These are phyloP conservation scores for Meripilus lineatus DNA, from an alignment of 1,284 basidiomycete genomes.

Conservation along the genomic window DNA sequence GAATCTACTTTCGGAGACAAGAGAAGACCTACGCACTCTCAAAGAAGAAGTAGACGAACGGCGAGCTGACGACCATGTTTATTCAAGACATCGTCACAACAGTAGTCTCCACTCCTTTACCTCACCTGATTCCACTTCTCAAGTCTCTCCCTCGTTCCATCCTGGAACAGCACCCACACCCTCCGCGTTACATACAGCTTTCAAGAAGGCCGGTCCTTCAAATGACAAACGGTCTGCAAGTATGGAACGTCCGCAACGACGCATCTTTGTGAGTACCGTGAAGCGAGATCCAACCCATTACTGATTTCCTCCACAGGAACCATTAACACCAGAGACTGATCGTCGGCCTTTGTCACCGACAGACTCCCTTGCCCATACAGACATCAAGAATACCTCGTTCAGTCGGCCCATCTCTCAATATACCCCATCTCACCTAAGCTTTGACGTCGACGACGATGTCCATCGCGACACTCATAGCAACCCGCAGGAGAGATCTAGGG, in stretches of 20 bases:
- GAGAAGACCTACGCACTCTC: constrained; percentile 69
- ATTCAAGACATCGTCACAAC: constrained; percentile 20
- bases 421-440: constrained; percentile 36
- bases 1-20: constrained; percentile 62
- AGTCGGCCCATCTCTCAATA: constrained; percentile 34
- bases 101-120: constrained; percentile 19
- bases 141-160: constrained; percentile 24
- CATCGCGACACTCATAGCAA: constrained; percentile 29
- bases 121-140: constrained; percentile 15
- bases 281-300: too few relatives aligned
- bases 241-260: constrained; percentile 22
- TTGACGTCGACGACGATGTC: constrained; percentile 44
- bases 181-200: constrained; percentile 20
- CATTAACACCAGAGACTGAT: constrained; percentile 56
- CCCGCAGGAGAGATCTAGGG: constrained; percentile 36
- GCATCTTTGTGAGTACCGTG: constrained; percentile 40
- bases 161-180: constrained; percentile 23
- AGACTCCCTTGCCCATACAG: constrained; percentile 41
- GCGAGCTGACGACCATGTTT: constrained; percentile 38
- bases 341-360: constrained; percentile 53
- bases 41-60: constrained; percentile 75
- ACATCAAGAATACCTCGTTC: constrained; percentile 38
- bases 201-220: constrained; percentile 12
- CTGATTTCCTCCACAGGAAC: constrained; percentile 31
- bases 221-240: constrained; percentile 23